A percentile compares a stretch with the other conserved stretches of the same genome.
Evolutionary conservation across 768 basidiomycete species (phyloP).

Genomic region (Glaciozyma martinii): DNA sequence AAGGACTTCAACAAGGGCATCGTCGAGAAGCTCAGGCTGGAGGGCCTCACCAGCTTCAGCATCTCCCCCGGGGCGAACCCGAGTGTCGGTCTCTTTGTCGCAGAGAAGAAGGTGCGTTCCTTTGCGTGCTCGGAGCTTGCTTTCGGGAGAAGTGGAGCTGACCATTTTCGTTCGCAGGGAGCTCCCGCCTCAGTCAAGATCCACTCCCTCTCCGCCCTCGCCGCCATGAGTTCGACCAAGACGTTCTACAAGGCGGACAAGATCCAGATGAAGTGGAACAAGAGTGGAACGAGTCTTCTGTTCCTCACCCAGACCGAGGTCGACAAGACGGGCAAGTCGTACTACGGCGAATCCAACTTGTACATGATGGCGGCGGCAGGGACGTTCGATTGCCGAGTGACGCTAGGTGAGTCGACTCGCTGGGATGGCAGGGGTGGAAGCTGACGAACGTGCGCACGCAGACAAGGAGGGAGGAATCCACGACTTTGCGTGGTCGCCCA

Average conservation of each 20-base stretch:
- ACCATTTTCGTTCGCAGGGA: slow-evolving; percentile 47
- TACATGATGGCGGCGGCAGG: slow-evolving; percentile 87
- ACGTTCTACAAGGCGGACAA: slow-evolving; percentile 94
- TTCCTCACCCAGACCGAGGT: slow-evolving; percentile 92
- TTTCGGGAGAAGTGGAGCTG: neutral
- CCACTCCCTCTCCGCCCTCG: slow-evolving; percentile 53
- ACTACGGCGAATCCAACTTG: slow-evolving; percentile 94
- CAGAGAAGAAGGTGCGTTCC: slow-evolving; percentile 72
- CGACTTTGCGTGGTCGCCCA: slow-evolving; percentile 88
- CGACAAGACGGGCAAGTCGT: slow-evolving; percentile 92
- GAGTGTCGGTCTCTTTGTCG: slow-evolving; percentile 80
- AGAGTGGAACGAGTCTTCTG: slow-evolving; percentile 80
- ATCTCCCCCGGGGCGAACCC: slow-evolving; percentile 80
- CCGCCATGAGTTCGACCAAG: slow-evolving; percentile 67
- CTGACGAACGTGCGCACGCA: slow-evolving; percentile 39
- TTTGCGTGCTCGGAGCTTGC: neutral
- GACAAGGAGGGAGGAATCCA: slow-evolving; percentile 98
- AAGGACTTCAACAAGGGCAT: slow-evolving; percentile 69
- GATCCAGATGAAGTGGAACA: slow-evolving; percentile 91
- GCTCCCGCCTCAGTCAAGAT: slow-evolving; percentile 80
- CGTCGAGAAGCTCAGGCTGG: slow-evolving; percentile 69
- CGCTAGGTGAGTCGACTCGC: slow-evolving; percentile 38
- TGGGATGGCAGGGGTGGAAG: neutral
- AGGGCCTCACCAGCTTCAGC: slow-evolving; percentile 65
- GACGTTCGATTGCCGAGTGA: slow-evolving; percentile 82